These are phyloP conservation scores for Alternaria brassicae DNA, from an alignment of 2,329 filamentous ascomycete species.

Conservation along the genomic window DNA sequence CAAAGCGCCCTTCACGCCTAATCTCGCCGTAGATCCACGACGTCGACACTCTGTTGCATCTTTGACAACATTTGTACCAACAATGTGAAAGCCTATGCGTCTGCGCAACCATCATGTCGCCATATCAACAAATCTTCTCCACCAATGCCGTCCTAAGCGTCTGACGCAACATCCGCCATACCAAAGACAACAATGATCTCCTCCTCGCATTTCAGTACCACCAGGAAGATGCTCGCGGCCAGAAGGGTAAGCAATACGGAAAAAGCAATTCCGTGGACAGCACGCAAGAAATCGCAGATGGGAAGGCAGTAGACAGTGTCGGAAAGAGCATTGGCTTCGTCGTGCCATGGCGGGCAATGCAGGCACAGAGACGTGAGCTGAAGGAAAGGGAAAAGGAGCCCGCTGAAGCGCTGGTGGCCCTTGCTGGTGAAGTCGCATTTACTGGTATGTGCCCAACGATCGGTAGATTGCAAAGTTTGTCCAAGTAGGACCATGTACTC, in stretches of 20 bases:
- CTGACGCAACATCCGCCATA: constrained; percentile 43
- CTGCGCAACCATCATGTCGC: constrained; percentile 31
- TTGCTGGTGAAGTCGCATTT: constrained; percentile 45
- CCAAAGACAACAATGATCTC: constrained; percentile 41
- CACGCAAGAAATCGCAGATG: constrained; percentile 28
- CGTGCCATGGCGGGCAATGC: constrained; percentile 48
- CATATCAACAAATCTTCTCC: constrained; percentile 46
- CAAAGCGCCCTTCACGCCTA: constrained; percentile 8
- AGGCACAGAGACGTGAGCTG: constrained; percentile 42
- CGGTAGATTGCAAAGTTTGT: background rate
- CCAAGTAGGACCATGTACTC: background rate
- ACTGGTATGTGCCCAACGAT: constrained; percentile 28
- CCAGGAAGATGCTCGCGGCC: constrained; percentile 32
- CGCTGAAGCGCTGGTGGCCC: constrained; percentile 43
- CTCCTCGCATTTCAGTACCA: constrained; percentile 46
- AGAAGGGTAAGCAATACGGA: constrained; percentile 26
- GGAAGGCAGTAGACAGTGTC: constrained; percentile 26
- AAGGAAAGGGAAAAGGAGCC: constrained; percentile 44
- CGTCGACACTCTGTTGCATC: background rate
- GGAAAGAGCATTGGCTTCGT: constrained; percentile 47
- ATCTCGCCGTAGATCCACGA: background rate
- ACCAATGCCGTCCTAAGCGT: constrained; percentile 45
- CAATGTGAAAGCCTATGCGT: constrained; percentile 21
- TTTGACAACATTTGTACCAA: background rate
- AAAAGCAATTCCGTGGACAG: constrained; percentile 26